Evolutionary conservation across 306 rosid genomes (phyloP), one percentile per base, ranked within the genome.

Genomic region (Clitoria ternatea): DNA sequence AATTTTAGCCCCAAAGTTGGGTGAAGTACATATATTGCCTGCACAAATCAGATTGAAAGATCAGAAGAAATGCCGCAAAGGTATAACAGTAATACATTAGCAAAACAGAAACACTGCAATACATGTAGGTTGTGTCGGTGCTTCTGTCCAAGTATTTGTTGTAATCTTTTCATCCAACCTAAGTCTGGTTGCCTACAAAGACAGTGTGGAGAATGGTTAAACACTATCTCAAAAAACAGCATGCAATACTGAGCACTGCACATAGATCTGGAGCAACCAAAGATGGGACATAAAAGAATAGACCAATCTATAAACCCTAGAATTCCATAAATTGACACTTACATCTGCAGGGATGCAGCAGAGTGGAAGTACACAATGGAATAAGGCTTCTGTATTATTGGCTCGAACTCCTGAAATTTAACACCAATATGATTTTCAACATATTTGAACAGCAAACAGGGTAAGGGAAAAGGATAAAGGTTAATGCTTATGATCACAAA

Each of bases 1-100:
- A 95, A 66, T 85, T 95, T 95, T 32, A 95, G 92, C 60, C 99
- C 97, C 69, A 95, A 37, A 11, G 96, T 84, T 13, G 99, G 96
- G 86, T 95, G 99, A 63, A 95, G 99, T 76, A 95, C 80, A 45
- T 91, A 91, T 78, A 95, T 87, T 61, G 97, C 99, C 99, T 95
- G 77, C 9, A 71, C 17, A 70, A 9, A 78, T 52, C 70, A 73
- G 70, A 81, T 40, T 7, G 76, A 44, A 69, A 56, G 50, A 83
- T 85, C 52, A 86, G 81, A 76, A 37, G 50, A 53, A 70, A 59
- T 42, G 71, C 35, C 12, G 69, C 9, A 40, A 77, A 79, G 17
- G 27, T 62, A 23, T 69, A 39, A 20, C 30, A 43, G 42, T 42
- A 39, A 35, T 62, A 49, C 56, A 29, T 55, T 33, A 54, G 40